These are phyloP conservation scores for Lophiostoma macrostomum DNA, from an alignment of 495 filamentous ascomycete genomes.

Conservation along the genomic window DNA sequence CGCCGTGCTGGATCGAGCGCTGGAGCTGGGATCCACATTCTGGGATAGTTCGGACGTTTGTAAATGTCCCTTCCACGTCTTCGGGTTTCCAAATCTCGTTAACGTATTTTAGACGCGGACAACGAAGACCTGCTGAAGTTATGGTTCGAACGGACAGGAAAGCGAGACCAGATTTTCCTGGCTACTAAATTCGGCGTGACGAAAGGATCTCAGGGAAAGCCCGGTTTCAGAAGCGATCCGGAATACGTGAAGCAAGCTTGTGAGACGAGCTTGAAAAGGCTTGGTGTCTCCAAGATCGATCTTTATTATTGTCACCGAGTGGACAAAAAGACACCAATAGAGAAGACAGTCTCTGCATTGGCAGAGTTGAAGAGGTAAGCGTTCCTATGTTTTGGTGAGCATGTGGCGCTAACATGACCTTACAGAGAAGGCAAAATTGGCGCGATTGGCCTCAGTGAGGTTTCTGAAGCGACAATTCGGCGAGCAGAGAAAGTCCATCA, in stretches of 20 bases:
- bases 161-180: conserved; percentile 58
- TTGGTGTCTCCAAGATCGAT: conserved; percentile 50
- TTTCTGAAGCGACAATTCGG: conserved; percentile 35
- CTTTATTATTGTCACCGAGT: conserved; percentile 36
- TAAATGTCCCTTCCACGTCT: background rate
- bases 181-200: conserved; percentile 57
- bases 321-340: conserved; percentile 31
- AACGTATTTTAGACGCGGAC: conserved; percentile 39
- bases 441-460: conserved; percentile 57
- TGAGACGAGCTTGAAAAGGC: conserved; percentile 44
- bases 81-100: background rate
- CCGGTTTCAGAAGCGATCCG: conserved; percentile 39
- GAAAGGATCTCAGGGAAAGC: conserved; percentile 9
- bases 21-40: conserved; percentile 53
- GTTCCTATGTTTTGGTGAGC: too few relatives aligned
- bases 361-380: conserved; percentile 24
- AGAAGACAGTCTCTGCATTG: conserved; percentile 23
- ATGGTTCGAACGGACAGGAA: conserved; percentile 54
- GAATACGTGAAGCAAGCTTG: conserved; percentile 49
- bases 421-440: conserved; percentile 28
- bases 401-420: too few relatives aligned
- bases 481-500: conserved; percentile 60
- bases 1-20: conserved; percentile 50
- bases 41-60: conserved; percentile 62
- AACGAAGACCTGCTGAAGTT: conserved; percentile 55